Evolutionary conservation across 148 eudicot genomes (phyloP).

Genomic region (Spergularia bocconei): DNA sequence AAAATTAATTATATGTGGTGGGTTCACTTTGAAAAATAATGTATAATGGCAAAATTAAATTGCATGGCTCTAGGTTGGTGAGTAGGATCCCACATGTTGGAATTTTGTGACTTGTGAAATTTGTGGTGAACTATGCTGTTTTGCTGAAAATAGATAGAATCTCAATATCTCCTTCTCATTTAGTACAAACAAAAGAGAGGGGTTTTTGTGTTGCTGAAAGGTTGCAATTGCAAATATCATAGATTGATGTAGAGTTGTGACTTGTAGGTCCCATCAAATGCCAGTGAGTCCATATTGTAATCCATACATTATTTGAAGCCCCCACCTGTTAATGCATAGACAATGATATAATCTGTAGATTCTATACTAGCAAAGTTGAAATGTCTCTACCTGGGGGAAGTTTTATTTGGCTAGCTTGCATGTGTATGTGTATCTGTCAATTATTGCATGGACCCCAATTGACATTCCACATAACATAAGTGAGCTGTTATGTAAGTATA

Average conservation of each 20-base stretch:
- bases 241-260: neutral
- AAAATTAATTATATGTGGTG: neutral
- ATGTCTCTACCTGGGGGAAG: slow-evolving; percentile 31
- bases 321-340: neutral
- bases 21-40: slow-evolving; percentile 1
- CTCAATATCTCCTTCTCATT: neutral
- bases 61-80: slow-evolving; percentile 6
- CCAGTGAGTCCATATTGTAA: neutral
- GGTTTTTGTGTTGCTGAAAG: neutral
- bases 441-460: too few relatives aligned
- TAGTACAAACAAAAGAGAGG: neutral
- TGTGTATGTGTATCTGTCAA: neutral
- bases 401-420: slow-evolving; percentile 11
- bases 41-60: neutral
- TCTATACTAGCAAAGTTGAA: slow-evolving; percentile 7
- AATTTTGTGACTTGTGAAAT: neutral
- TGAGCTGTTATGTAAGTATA: too few relatives aligned
- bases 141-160: neutral
- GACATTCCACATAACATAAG: too few relatives aligned
- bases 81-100: neutral
- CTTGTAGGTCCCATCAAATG: slow-evolving; percentile 1
- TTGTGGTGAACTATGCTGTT: slow-evolving; percentile 7
- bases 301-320: slow-evolving; percentile 9
- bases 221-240: neutral
- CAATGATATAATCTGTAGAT: neutral